Conservation (phyloP, 805 yeast genomes). For the Hanseniaspora hatyaiensis region DNA sequence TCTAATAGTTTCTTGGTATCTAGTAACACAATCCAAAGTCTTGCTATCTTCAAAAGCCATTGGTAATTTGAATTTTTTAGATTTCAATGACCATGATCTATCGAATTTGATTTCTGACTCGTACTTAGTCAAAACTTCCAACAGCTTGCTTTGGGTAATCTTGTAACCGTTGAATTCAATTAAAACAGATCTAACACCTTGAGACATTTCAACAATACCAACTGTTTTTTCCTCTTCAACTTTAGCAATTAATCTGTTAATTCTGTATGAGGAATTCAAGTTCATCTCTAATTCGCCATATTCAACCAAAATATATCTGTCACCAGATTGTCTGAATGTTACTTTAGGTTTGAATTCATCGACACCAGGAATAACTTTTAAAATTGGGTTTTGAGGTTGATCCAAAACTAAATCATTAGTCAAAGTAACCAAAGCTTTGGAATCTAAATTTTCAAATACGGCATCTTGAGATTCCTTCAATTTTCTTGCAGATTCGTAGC, state of each 20-base stretch:
- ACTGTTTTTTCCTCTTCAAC: constrained; percentile 51
- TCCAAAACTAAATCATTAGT: constrained; percentile 28
- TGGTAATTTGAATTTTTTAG: constrained; percentile 74
- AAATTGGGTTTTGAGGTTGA: constrained; percentile 56
- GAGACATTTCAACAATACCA: constrained; percentile 92
- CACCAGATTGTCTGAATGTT: constrained; percentile 93
- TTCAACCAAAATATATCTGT: constrained; percentile 80
- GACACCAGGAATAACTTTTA: constrained; percentile 40
- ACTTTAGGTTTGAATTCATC: constrained; percentile 51
- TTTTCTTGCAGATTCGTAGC: constrained; percentile 53
- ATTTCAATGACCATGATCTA: constrained; percentile 74
- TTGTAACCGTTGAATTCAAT: constrained; percentile 64
- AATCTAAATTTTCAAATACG: constrained; percentile 31
- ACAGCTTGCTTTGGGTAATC: constrained; percentile 49
- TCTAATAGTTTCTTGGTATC: constrained; percentile 89
- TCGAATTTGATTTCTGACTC: constrained; percentile 65
- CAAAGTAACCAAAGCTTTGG: constrained; percentile 25
- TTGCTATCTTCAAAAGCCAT: constrained; percentile 92
- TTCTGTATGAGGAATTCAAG: constrained; percentile 72
- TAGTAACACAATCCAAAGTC: constrained; percentile 76
- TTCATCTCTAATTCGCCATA: constrained; percentile 86
- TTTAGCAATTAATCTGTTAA: constrained; percentile 66
- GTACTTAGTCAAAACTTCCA: constrained; percentile 56
- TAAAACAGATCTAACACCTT: constrained; percentile 90
- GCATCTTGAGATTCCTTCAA: constrained; percentile 53